Evolutionary conservation across 2,329 filamentous ascomycete genomes (phyloP).

Genomic region (Exophiala lecanii-corni): DNA sequence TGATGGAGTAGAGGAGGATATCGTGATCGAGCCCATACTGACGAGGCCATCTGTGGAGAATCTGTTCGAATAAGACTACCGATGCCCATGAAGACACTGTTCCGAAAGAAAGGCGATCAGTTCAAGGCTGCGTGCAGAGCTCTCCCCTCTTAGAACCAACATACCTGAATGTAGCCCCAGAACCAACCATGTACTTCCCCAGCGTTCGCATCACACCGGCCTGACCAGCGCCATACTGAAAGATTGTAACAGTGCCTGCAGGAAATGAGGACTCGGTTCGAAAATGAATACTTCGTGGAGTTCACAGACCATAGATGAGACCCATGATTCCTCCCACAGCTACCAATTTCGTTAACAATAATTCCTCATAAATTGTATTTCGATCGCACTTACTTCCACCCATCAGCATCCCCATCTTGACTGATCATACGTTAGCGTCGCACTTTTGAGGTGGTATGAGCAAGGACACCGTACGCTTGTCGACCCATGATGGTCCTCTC

Average conservation of each 20-base stretch:
- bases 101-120: too few relatives aligned
- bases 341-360: slow-evolving; percentile 43
- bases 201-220: slow-evolving; percentile 92
- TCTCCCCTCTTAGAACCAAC: too few relatives aligned
- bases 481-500: slow-evolving; percentile 61
- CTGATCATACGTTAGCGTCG: slow-evolving; percentile 47
- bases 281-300: too few relatives aligned
- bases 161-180: slow-evolving; percentile 93
- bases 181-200: slow-evolving; percentile 94
- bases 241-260: slow-evolving; percentile 84
- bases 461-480: slow-evolving; percentile 57
- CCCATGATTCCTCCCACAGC: slow-evolving; percentile 95
- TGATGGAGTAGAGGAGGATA: slow-evolving; percentile 68
- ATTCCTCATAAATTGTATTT: neutral
- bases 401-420: slow-evolving; percentile 99
- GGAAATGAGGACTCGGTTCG: slow-evolving; percentile 21
- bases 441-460: slow-evolving; percentile 9
- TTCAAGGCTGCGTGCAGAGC: too few relatives aligned
- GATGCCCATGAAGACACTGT: slow-evolving; percentile 91
- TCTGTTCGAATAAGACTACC: slow-evolving; percentile 95
- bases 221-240: slow-evolving; percentile 86
- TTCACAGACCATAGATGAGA: slow-evolving; percentile 89
- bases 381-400: slow-evolving; percentile 89
- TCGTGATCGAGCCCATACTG: slow-evolving; percentile 71
- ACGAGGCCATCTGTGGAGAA: slow-evolving; percentile 67